These are phyloP conservation scores for Kandelia obovata DNA, from an alignment of 345 rosid genomes.

Conservation along the genomic window DNA sequence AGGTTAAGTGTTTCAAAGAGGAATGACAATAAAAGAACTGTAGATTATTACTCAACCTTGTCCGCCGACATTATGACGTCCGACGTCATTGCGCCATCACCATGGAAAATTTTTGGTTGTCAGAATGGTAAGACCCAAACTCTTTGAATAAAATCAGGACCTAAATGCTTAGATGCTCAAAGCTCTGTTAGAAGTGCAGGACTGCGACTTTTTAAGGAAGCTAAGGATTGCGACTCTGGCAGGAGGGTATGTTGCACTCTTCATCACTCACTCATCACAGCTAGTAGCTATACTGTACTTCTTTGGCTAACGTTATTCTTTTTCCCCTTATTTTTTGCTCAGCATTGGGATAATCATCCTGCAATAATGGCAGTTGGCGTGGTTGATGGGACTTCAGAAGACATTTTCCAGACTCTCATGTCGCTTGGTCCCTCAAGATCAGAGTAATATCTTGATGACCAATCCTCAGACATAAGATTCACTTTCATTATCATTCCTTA, in stretches of 20 bases:
- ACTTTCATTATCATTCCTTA: too few species aligned
- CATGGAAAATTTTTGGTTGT: constrained; percentile 96
- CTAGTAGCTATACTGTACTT: not conserved
- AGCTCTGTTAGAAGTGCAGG: constrained; percentile 41
- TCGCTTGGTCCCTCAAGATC: constrained; percentile 78
- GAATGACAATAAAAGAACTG: constrained; percentile 38
- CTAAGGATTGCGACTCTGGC: constrained; percentile 65
- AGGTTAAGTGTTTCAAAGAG: constrained; percentile 40
- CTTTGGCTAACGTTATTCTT: not conserved
- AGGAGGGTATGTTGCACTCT: constrained; percentile 45
- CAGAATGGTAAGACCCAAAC: constrained; percentile 57
- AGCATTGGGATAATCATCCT: constrained; percentile 90
- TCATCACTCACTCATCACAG: not conserved
- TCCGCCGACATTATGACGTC: constrained; percentile 51
- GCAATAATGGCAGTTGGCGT: constrained; percentile 97
- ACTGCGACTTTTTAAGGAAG: constrained; percentile 85
- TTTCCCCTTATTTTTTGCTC: constrained; percentile 18
- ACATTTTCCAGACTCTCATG: constrained; percentile 71
- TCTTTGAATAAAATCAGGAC: constrained; percentile 3
- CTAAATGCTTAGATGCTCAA: constrained; percentile 7
- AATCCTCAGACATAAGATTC: too few species aligned
- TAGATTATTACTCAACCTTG: constrained; percentile 47
- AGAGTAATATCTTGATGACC: constrained; percentile 53
- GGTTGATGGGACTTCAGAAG: constrained; percentile 76
- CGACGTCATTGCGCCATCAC: constrained; percentile 87